Evolutionary conservation across 164 flowering plant species (phyloP).

Genomic region (Tetrastigma voinierianum): DNA sequence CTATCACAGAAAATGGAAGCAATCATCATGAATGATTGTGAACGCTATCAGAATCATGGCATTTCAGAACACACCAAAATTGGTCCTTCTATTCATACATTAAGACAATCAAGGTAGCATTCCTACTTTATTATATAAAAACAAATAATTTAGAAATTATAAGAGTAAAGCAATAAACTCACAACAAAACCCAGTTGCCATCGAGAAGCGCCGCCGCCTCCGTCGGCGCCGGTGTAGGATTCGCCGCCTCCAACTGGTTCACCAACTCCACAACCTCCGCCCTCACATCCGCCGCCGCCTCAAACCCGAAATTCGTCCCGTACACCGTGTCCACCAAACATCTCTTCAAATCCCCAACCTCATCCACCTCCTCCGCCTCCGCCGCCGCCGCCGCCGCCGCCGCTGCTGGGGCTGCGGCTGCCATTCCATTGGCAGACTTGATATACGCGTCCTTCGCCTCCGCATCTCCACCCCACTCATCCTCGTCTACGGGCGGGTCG

Average conservation of each 20-base stretch:
- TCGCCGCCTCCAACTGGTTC: slow-evolving; percentile 71
- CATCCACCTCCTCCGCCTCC: slow-evolving; percentile 20
- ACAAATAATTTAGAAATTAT: too few species aligned
- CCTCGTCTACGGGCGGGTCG: slow-evolving; percentile 70
- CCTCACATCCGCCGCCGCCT: slow-evolving; percentile 65
- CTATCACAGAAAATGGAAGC: too few species aligned
- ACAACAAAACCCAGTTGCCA: slow-evolving; percentile 92
- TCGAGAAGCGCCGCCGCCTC: slow-evolving; percentile 59
- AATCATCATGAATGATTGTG: too few species aligned
- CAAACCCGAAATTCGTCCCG: slow-evolving; percentile 74
- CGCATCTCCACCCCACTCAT: slow-evolving; percentile 70
- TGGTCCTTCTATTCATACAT: too few species aligned
- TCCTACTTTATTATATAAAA: too few species aligned
- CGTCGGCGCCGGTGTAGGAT: slow-evolving; percentile 74
- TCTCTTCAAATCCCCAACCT: slow-evolving; percentile 62
- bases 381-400: slow-evolving; percentile 6
- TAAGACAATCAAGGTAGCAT: too few species aligned
- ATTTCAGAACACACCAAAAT: too few species aligned
- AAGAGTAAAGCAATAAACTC: slow-evolving; percentile 28
- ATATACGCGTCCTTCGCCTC: slow-evolving; percentile 10
- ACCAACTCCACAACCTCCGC: slow-evolving; percentile 87
- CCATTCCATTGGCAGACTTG: slow-evolving; percentile 25
- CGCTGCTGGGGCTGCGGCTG: slow-evolving; percentile 19
- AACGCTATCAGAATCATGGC: too few species aligned
- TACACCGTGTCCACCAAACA: slow-evolving; percentile 77